phyloP scores from a whole-genome alignment of 2,329 filamentous ascomycete genomes.

The Periconia digitata region DNA sequence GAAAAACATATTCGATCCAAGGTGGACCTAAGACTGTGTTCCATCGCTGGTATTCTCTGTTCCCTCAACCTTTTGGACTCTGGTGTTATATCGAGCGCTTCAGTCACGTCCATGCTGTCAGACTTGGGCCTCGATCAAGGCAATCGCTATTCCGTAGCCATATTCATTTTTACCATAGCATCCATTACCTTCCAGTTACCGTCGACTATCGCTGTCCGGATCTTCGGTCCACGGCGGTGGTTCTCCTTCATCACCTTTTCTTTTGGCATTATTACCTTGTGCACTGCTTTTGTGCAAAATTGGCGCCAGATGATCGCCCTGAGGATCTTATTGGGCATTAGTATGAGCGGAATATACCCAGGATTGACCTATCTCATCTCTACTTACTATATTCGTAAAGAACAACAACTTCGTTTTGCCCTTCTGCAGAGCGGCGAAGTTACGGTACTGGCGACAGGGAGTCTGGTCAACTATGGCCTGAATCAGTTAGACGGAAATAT shows the following conservation, averaged over 20 bases:
- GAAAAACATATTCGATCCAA: constrained; percentile 60
- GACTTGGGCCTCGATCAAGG: constrained; percentile 64
- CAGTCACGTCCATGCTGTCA: constrained; percentile 67
- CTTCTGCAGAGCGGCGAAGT: constrained; percentile 67
- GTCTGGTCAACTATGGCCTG: constrained; percentile 69
- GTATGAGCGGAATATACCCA: constrained; percentile 53
- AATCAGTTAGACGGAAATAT: constrained; percentile 61
- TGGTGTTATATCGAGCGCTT: constrained; percentile 69
- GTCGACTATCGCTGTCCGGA: constrained; percentile 66
- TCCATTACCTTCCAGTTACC: constrained; percentile 70
- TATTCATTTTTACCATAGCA: constrained; percentile 72
- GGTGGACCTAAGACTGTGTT: constrained; percentile 68
- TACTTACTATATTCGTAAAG: constrained; percentile 65
- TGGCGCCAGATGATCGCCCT: constrained; percentile 72
- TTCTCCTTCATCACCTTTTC: constrained; percentile 61
- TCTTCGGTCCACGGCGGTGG: constrained; percentile 65
- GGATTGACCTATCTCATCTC: constrained; percentile 57
- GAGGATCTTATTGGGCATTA: constrained; percentile 65
- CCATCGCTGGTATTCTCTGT: constrained; percentile 70
- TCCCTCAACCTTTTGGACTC: constrained; percentile 70
- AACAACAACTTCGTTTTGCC: constrained; percentile 67
- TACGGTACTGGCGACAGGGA: constrained; percentile 64
- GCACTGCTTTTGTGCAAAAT: constrained; percentile 66
- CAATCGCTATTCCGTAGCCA: constrained; percentile 68
- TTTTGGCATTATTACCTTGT: constrained; percentile 67